These are phyloP conservation scores for Physcia stellaris DNA, from an alignment of 495 filamentous ascomycete species.

Conservation along the genomic window DNA sequence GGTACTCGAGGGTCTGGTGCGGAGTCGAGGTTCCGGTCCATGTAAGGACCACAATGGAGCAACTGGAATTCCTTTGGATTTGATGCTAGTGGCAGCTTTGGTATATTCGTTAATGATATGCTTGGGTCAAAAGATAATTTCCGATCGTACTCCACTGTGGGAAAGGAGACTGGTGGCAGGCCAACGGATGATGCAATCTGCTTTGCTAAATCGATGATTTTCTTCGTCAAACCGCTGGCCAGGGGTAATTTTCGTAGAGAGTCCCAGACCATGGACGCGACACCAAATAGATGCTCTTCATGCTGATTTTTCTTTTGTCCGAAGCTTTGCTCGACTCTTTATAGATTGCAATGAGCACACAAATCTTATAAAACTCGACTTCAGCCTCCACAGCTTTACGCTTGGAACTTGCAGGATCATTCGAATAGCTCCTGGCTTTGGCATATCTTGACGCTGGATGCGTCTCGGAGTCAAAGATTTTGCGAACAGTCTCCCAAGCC, in stretches of 20 bases:
- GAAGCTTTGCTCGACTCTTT: too few relatives aligned
- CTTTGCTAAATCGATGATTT: slow-evolving; percentile 14
- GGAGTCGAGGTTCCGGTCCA: slow-evolving; percentile 60
- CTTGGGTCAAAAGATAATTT: slow-evolving; percentile 26
- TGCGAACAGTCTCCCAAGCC: slow-evolving; percentile 21
- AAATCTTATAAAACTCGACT: slow-evolving; percentile 24
- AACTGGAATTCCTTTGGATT: slow-evolving; percentile 46
- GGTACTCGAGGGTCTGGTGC: slow-evolving; percentile 47
- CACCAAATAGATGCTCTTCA: slow-evolving; percentile 6
- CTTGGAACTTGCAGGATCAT: slow-evolving; percentile 16
- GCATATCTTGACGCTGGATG: slow-evolving; percentile 19
- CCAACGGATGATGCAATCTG: slow-evolving; percentile 17
- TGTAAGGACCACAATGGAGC: slow-evolving; percentile 51
- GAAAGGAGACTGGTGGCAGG: slow-evolving; percentile 18
- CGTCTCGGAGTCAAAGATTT: slow-evolving; percentile 16
- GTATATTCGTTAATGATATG: slow-evolving; percentile 9
- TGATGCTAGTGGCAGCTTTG: slow-evolving; percentile 14
- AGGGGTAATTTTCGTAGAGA: slow-evolving; percentile 4
- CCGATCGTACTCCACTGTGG: slow-evolving; percentile 11
- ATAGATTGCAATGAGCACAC: slow-evolving; percentile 22
- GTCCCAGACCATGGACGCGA: slow-evolving; percentile 14
- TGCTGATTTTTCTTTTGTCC: too few relatives aligned
- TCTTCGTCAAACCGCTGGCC: slow-evolving; percentile 18
- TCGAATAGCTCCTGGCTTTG: slow-evolving; percentile 19
- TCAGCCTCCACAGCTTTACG: slow-evolving; percentile 21